These are phyloP conservation scores for Magnaporthiopsis poae DNA, from an alignment of 2,329 filamentous ascomycete species.

Conservation along the genomic window DNA sequence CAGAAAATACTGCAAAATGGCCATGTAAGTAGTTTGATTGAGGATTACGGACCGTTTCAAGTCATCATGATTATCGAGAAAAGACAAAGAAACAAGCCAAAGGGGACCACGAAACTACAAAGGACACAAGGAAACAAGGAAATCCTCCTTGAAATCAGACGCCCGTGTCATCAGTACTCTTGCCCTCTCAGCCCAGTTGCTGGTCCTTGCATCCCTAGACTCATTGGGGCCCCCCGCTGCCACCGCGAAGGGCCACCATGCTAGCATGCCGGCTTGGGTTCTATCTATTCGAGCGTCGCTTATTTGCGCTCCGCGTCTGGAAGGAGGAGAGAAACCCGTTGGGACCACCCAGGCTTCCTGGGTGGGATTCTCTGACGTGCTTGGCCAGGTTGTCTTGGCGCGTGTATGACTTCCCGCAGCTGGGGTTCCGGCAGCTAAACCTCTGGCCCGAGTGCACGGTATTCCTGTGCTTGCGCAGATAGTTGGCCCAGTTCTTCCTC, in stretches of 20 bases:
- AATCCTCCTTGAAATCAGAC: too few species aligned
- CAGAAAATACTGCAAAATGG: too few species aligned
- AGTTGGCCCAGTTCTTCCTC: slow-evolving; percentile 19
- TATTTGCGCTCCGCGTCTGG: not conserved
- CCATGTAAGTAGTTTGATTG: too few species aligned
- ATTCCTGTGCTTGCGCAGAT: slow-evolving; percentile 24
- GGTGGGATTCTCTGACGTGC: slow-evolving; percentile 18
- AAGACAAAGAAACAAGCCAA: too few species aligned
- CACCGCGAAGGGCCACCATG: too few species aligned
- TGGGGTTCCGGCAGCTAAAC: slow-evolving; percentile 18
- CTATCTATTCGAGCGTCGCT: not conserved
- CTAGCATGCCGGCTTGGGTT: not conserved
- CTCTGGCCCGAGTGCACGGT: slow-evolving; percentile 19
- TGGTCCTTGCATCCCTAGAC: not conserved
- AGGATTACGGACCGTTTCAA: too few species aligned
- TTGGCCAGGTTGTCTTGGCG: slow-evolving; percentile 23
- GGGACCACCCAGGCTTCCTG: not conserved
- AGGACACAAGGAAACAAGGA: too few species aligned
- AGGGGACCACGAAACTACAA: too few species aligned
- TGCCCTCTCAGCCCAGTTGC: not conserved
- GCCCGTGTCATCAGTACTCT: not conserved
- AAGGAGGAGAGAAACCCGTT: not conserved
- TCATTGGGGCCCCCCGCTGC: not conserved
- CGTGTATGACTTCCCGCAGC: slow-evolving; percentile 21
- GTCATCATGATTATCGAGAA: too few species aligned